Evolutionary conservation across 129 eudicot genomes (phyloP), one percentile per base, ranked within the genome.

Genomic region (Kitagawia praeruptora): DNA sequence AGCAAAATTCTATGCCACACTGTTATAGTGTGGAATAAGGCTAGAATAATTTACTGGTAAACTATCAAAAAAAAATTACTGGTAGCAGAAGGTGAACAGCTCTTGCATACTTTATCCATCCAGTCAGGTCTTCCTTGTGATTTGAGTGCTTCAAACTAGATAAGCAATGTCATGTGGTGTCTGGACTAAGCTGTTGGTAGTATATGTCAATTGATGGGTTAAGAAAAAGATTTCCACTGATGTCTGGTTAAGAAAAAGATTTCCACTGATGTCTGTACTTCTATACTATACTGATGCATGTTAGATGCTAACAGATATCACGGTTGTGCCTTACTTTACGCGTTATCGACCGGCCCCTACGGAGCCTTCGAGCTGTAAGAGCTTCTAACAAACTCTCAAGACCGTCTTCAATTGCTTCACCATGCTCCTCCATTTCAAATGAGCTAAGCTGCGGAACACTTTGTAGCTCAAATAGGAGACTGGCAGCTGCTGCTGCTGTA

Each of bases 401-500:
- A 31, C 90, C 87, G 53, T 89, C 83, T 48, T 90, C 99, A 47
- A 90, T 25, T 34, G 92, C 89, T 80, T 90, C 96, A 5, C 93
- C 97, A 80, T 87, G 89, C 81, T 89, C 88, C 78, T 87, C 89
- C 82, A 95, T 78, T 39, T 87, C 89, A 54, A 87, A 80, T 2
- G 90, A 75, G 79, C 87, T 85, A 48, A 92, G 86, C 8, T 84
- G 84, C 14, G 88, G 86, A 85, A 95, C 76, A 77, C 78, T 84
- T 25, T 95, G 93, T 53, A 95, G 89, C 85, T 95, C 99, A 10
- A 81, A 84, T 51, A 95, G 93, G 75, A 95, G 93, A 49, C 94
- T 90, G 19, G 87, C 81, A 19, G 99, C 99, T 51, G 99, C 99
- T 31, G 90, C 99, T 51, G 99, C 99, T 78, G 99, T 92, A 81